These are phyloP conservation scores for Kuraishia cidri DNA, from an alignment of 805 yeast species.

Conservation along the genomic window DNA sequence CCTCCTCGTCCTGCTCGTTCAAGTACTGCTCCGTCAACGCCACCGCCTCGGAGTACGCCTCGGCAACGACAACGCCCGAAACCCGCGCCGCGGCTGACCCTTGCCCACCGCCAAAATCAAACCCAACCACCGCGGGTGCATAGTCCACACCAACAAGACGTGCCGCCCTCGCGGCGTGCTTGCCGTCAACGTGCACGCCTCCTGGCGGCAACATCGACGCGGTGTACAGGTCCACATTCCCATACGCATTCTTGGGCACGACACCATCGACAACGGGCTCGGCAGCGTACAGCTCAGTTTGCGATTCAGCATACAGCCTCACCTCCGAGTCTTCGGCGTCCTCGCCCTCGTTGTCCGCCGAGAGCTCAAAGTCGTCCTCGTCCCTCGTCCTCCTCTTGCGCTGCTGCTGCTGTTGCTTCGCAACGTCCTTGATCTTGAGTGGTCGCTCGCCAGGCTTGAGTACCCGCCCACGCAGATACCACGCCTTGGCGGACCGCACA, in stretches of 20 bases:
- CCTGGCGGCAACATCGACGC: slow-evolving; percentile 80
- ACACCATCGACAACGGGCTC: slow-evolving; percentile 57
- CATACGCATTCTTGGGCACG: slow-evolving; percentile 69
- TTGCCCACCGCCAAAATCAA: slow-evolving; percentile 50
- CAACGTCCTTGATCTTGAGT: slow-evolving; percentile 32
- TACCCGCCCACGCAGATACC: slow-evolving; percentile 78
- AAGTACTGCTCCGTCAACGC: slow-evolving; percentile 37
- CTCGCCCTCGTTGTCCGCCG: slow-evolving; percentile 16
- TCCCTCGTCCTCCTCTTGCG: slow-evolving; percentile 11
- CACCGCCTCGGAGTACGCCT: slow-evolving; percentile 53
- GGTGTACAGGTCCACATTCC: slow-evolving; percentile 75
- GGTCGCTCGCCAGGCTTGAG: slow-evolving; percentile 67
- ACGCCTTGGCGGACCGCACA: slow-evolving; percentile 69
- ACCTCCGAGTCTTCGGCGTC: slow-evolving; percentile 45
- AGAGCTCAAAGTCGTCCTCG: slow-evolving; percentile 15
- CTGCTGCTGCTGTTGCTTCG: slow-evolving; percentile 2
- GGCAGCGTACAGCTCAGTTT: slow-evolving; percentile 66
- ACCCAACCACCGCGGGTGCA: slow-evolving; percentile 83
- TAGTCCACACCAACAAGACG: slow-evolving; percentile 60
- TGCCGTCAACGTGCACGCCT: slow-evolving; percentile 50
- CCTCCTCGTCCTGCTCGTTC: slow-evolving; percentile 38
- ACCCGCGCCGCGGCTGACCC: slow-evolving; percentile 46
- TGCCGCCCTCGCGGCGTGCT: slow-evolving; percentile 63
- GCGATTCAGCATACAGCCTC: slow-evolving; percentile 67
- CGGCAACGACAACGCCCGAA: slow-evolving; percentile 71